These are phyloP conservation scores for Penicillium nucicola DNA, from an alignment of 495 filamentous ascomycete genomes.

Conservation along the genomic window DNA sequence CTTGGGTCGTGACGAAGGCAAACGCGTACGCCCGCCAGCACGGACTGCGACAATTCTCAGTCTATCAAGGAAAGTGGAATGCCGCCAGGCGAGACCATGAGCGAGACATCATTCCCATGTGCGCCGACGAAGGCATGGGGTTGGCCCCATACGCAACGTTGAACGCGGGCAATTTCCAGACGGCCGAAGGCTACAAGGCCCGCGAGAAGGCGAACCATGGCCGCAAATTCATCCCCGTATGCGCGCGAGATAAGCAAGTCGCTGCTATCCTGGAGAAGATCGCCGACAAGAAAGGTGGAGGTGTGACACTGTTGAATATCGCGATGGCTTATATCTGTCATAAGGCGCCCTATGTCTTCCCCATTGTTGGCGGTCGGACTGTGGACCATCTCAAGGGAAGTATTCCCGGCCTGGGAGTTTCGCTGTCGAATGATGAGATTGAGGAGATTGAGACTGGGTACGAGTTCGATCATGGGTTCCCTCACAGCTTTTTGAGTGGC, in stretches of 20 bases:
- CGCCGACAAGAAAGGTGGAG: slow-evolving; percentile 51
- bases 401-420: slow-evolving; percentile 57
- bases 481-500: slow-evolving; percentile 43
- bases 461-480: slow-evolving; percentile 61
- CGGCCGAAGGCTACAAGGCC: slow-evolving; percentile 15
- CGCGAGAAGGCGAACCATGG: slow-evolving; percentile 27
- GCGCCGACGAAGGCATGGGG: slow-evolving; percentile 33
- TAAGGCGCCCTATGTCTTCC: slow-evolving; percentile 66
- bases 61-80: slow-evolving; percentile 32
- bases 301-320: slow-evolving; percentile 36
- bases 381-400: slow-evolving; percentile 63
- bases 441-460: slow-evolving; percentile 56
- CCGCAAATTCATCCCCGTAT: slow-evolving; percentile 26
- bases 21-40: slow-evolving; percentile 30
- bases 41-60: slow-evolving; percentile 22
- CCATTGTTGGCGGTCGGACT: slow-evolving; percentile 65
- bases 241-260: slow-evolving; percentile 49
- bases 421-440: slow-evolving; percentile 56
- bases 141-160: slow-evolving; percentile 32
- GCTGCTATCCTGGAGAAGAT: slow-evolving; percentile 56
- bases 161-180: slow-evolving; percentile 30
- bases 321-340: slow-evolving; percentile 55
- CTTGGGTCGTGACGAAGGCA: slow-evolving; percentile 35
- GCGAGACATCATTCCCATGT: slow-evolving; percentile 35
- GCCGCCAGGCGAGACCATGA: slow-evolving; percentile 25